Evolutionary conservation across 768 basidiomycete species (phyloP).

Genomic region (Kwoniella europaea): DNA sequence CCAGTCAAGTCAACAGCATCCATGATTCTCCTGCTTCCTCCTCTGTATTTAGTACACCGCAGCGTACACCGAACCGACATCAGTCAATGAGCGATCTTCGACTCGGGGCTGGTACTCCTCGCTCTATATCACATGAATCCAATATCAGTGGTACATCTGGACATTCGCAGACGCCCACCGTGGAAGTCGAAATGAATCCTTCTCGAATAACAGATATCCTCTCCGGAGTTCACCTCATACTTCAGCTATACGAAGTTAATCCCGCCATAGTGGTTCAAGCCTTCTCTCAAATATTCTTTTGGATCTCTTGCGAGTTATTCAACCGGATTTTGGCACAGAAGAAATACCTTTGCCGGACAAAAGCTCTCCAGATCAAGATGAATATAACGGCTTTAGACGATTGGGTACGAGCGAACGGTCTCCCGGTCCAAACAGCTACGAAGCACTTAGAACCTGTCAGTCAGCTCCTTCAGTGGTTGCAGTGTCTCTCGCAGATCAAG

Average conservation of each 20-base stretch:
- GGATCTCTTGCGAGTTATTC: constrained; percentile 80
- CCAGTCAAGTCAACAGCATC: constrained; percentile 2
- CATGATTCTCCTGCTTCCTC: constrained; percentile 20
- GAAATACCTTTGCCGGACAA: constrained; percentile 87
- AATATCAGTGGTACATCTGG: constrained; percentile 13
- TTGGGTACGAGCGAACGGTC: constrained; percentile 80
- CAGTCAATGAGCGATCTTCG: constrained; percentile 39
- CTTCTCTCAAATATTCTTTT: constrained; percentile 98
- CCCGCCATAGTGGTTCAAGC: constrained; percentile 82
- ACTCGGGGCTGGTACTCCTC: constrained; percentile 4
- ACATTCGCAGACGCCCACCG: not conserved
- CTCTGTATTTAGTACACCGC: constrained; percentile 26
- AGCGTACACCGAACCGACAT: constrained; percentile 32
- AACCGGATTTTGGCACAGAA: constrained; percentile 66
- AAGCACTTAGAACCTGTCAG: constrained; percentile 79
- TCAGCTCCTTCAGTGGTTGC: constrained; percentile 66
- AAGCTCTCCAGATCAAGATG: constrained; percentile 86
- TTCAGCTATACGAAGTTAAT: constrained; percentile 86
- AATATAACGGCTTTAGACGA: constrained; percentile 86
- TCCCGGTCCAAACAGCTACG: constrained; percentile 75
- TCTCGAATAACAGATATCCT: constrained; percentile 73
- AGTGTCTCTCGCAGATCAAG: constrained; percentile 83
- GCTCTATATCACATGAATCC: constrained; percentile 25
- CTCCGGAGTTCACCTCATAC: constrained; percentile 79
- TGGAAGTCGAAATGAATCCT: constrained; percentile 24